Evolutionary conservation across 2,329 filamentous ascomycete genomes (phyloP).

Genomic region (Pseudofabraea citricarpa): DNA sequence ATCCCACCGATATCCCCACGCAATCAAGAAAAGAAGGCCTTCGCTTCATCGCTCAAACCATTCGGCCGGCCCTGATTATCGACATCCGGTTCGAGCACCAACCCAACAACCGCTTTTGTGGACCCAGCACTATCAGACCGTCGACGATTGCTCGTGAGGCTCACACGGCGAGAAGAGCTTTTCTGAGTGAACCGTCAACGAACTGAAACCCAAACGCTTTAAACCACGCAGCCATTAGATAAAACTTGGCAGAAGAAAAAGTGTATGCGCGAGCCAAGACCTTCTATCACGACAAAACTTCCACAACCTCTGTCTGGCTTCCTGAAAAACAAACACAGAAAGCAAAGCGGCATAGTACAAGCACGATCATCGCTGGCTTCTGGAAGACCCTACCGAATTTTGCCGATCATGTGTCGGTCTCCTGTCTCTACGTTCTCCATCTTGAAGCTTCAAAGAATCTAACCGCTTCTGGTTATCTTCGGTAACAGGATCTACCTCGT

Average conservation of each 20-base stretch:
- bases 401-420: conserved; percentile 56
- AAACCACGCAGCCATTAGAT: conserved; percentile 6
- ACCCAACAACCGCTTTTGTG: conserved; percentile 11
- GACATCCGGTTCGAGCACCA: conserved; percentile 8
- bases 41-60: conserved; percentile 1
- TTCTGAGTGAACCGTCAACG: conserved; percentile 19
- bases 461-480: conserved; percentile 84
- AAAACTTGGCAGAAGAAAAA: conserved; percentile 12
- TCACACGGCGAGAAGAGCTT: conserved; percentile 11
- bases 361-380: conserved; percentile 31
- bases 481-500: conserved; percentile 74
- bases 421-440: conserved; percentile 60
- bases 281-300: conserved; percentile 19
- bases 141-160: conserved; percentile 7
- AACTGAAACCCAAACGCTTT: conserved; percentile 6
- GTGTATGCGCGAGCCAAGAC: conserved; percentile 23
- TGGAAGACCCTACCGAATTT: conserved; percentile 45
- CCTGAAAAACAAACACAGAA: conserved; percentile 21
- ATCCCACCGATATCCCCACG: background rate
- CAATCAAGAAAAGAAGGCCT: conserved; percentile 17
- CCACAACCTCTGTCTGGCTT: conserved; percentile 10
- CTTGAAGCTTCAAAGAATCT: conserved; percentile 85
- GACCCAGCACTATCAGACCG: conserved; percentile 13
- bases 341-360: conserved; percentile 21
- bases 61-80: conserved; percentile 7